These are phyloP conservation scores for Rhypophila decipiens DNA, from an alignment of 495 filamentous ascomycete genomes.

Conservation along the genomic window DNA sequence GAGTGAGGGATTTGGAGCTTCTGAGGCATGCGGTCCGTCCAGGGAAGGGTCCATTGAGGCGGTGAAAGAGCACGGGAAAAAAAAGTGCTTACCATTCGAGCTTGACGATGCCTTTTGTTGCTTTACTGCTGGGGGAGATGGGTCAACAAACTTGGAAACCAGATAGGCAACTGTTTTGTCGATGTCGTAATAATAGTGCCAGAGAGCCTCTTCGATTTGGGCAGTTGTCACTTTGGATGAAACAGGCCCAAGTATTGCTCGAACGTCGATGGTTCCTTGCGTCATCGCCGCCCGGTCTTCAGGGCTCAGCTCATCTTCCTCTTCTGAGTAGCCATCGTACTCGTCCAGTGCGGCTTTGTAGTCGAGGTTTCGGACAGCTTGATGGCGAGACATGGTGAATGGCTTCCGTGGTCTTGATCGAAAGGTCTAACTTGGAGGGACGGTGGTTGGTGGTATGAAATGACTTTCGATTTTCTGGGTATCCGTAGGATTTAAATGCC, in stretches of 20 bases:
- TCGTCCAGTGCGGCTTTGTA: slow-evolving; percentile 56
- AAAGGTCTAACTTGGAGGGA: too few relatives aligned
- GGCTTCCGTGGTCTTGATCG: too few relatives aligned
- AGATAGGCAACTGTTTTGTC: slow-evolving; percentile 77
- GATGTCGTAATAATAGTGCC: slow-evolving; percentile 94
- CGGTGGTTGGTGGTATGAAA: too few relatives aligned
- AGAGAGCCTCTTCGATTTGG: slow-evolving; percentile 82
- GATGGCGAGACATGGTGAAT: slow-evolving; percentile 55
- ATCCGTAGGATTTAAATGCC: too few relatives aligned
- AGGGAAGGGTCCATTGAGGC: too few relatives aligned
- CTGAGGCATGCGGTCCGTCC: too few relatives aligned
- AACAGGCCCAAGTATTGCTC: slow-evolving; percentile 45
- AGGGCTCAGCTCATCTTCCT: slow-evolving; percentile 48
- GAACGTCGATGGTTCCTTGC: slow-evolving; percentile 49
- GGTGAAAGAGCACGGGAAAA: slow-evolving; percentile 4
- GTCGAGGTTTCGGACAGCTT: slow-evolving; percentile 53
- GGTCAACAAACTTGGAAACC: slow-evolving; percentile 52
- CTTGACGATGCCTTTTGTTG: slow-evolving; percentile 8
- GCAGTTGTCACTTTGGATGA: slow-evolving; percentile 51
- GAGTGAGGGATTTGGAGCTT: too few relatives aligned
- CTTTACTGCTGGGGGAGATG: slow-evolving; percentile 24
- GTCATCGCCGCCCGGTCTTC: slow-evolving; percentile 55
- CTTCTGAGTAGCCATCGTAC: slow-evolving; percentile 46
- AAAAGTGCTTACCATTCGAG: background rate
- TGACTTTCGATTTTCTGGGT: too few relatives aligned